Evolutionary conservation across 2,329 filamentous ascomycete species (phyloP), one percentile per base, ranked within the genome.

Genomic region (Neoarthrinium moseri): DNA sequence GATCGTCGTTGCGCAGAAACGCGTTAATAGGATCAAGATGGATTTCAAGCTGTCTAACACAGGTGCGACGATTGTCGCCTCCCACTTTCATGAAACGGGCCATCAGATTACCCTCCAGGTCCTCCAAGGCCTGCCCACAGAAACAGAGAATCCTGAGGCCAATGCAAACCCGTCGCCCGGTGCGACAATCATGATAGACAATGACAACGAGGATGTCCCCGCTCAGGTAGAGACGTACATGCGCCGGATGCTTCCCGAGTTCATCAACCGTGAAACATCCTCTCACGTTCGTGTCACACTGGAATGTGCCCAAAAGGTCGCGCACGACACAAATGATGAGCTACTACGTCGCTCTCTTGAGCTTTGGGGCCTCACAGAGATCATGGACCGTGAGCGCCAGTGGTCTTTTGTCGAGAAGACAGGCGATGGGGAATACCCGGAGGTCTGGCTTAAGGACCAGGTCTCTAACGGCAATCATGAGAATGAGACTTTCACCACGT

Each of bases 281-380:
- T 72, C 71, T 30, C 81, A 84, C 49, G 80, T 83, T 62, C 73
- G 74, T 10, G 71, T 77, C 17, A 83, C 81, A 2, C 68, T 86
- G 24, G 72, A 78, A 38, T 74, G 73, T 6, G 73, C 74, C 8
- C 59, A 66, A 17, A 56, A 63, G 24, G 58, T 76, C n/a, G 76
- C 77, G 1, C 66, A 69, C 29, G 61, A 72, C 37, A 73, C 73
- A 6, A 68, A 71, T 27, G 78, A 83, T 50, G 73, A 77, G 45
- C 65, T 83, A 11, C 66, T 86, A 6, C 72, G 72, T 43, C 74
- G 78, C 48, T 78, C 80, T 2, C 69, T 86, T 4, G 81, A 86
- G 58, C 70, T 86, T 2, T 86, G 82, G 82, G 78, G 79, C 0
- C 70, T 83, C 5, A 80, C 85, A 4, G 81, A 86, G 58, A 80